Conservation (phyloP, 441 rosid genomes). For the Euphorbia schlechtendalii region DNA sequence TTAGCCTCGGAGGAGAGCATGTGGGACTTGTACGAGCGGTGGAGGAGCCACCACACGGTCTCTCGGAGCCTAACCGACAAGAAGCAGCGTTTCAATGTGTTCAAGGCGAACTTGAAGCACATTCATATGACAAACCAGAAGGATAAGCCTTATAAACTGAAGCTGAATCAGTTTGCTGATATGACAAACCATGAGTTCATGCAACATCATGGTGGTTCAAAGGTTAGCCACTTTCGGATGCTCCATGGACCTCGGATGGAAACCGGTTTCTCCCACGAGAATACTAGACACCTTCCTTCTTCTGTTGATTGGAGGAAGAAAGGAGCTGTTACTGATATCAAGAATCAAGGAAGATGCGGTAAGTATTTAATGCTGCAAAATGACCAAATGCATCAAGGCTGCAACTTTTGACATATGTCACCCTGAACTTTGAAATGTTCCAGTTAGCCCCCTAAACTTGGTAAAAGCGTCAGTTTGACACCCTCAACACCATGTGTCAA, state of each 20-base stretch:
- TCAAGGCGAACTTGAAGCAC: conserved; percentile 61
- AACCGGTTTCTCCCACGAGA: conserved; percentile 36
- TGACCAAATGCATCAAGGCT: too few species aligned
- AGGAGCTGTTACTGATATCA: conserved; percentile 61
- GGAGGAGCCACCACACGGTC: conserved; percentile 68
- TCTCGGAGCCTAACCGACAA: conserved; percentile 54
- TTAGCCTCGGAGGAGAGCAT: conserved; percentile 50
- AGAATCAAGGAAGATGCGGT: conserved; percentile 78
- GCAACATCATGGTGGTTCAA: conserved; percentile 48
- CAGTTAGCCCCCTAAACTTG: too few species aligned
- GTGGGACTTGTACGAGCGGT: conserved; percentile 60
- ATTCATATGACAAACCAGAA: conserved; percentile 53
- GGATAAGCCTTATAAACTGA: conserved; percentile 62
- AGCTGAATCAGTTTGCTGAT: conserved; percentile 68
- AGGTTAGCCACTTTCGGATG: conserved; percentile 56
- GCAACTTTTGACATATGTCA: too few species aligned
- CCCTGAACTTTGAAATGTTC: too few species aligned
- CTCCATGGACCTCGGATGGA: conserved; percentile 34
- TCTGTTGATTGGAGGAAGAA: conserved; percentile 70
- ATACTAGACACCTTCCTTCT: conserved; percentile 29
- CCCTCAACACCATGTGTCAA: too few species aligned
- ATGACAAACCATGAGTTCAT: conserved; percentile 68
- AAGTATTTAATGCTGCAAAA: too few species aligned
- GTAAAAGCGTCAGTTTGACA: too few species aligned
- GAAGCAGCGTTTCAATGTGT: conserved; percentile 55